Conservation (phyloP, 495 filamentous ascomycete species). For the Penicillium cinerascens region DNA sequence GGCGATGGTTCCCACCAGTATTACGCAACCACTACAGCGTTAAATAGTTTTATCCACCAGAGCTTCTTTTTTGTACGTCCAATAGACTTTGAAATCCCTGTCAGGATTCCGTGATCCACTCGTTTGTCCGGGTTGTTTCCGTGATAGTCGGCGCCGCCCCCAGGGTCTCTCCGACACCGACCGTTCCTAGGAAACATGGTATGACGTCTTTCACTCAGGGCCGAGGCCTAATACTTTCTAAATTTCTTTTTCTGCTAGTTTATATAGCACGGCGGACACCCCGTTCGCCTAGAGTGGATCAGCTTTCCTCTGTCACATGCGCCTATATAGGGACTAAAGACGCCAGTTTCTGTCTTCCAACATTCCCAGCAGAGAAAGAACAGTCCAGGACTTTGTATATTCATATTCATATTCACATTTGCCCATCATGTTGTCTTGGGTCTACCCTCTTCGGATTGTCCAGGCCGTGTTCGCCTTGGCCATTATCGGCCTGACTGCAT, state of each 20-base stretch:
- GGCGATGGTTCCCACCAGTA: too few relatives aligned
- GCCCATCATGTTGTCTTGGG: slow-evolving; percentile 24
- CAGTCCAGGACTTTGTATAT: too few relatives aligned
- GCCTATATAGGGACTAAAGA: background rate
- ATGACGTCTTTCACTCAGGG: slow-evolving; percentile 14
- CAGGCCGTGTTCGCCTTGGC: slow-evolving; percentile 60
- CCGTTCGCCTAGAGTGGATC: slow-evolving; percentile 12
- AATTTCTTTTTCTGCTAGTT: slow-evolving; percentile 2
- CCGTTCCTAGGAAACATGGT: slow-evolving; percentile 1
- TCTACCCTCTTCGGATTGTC: slow-evolving; percentile 53
- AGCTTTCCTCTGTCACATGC: slow-evolving; percentile 3
- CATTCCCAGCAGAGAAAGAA: background rate
- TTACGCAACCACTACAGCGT: background rate
- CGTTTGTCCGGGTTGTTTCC: slow-evolving; percentile 7
- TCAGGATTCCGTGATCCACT: slow-evolving; percentile 12
- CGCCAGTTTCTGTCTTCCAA: background rate
- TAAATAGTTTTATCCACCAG: background rate
- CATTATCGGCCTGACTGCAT: slow-evolving; percentile 61
- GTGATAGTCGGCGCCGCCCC: slow-evolving; percentile 2
- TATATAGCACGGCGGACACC: slow-evolving; percentile 12
- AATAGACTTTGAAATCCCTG: background rate
- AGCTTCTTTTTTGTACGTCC: background rate
- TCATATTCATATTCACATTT: background rate
- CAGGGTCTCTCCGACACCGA: slow-evolving; percentile 8
- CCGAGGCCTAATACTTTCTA: background rate